Base-by-base conservation (phyloP, 2,329 filamentous ascomycete species). In the Talaromyces sp. region DNA sequence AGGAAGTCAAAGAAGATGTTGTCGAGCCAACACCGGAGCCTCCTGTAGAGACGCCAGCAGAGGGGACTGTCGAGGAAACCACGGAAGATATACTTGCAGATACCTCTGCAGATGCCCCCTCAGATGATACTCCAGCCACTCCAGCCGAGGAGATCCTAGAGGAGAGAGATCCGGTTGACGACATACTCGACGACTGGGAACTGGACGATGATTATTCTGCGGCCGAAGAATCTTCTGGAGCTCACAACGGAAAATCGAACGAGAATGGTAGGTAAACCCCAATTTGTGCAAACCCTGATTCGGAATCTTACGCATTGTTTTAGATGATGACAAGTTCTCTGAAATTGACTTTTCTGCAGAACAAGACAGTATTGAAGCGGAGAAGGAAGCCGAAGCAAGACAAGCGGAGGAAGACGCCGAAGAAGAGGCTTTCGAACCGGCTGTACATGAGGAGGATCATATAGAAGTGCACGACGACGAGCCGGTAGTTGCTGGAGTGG, bases 271-370 rank as follows among this genome's bases (percentile, higher is more conserved):
- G 54, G 47, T 53, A 27, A 31, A 58, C 60, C 51, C 70, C 69
- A 47, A 15, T 58, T 47, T 65, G 27, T 47, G 65, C 67, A 64
- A 69, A 65, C 64, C 70, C 72, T 68, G 73, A 74, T 76, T 69
- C 43, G 68, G 51, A 60, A 63, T 64, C 49, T 29, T 31, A 62
- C 70, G 51, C 34, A 67, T 54, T 67, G 63, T 58, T 45, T 38
- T 64, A 77, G 76, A 76, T 64, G 73, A 75, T 66, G 74, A 72
- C 40, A 58, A 49, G 40, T 76, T 77, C 67, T 74, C 76, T 68
- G 74, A 75, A 51, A 71, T 70, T 65, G 71, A 76, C 68, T 70
- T 70, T 65, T 68, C 69, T 34, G 73, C 70, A 65, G 76, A 70
- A 61, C 67, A 66, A 43, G 75, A 75, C 45, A 68, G 72, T 62